These are phyloP conservation scores for Spatholobus suberectus DNA, from an alignment of 306 rosid genomes.

Conservation along the genomic window DNA sequence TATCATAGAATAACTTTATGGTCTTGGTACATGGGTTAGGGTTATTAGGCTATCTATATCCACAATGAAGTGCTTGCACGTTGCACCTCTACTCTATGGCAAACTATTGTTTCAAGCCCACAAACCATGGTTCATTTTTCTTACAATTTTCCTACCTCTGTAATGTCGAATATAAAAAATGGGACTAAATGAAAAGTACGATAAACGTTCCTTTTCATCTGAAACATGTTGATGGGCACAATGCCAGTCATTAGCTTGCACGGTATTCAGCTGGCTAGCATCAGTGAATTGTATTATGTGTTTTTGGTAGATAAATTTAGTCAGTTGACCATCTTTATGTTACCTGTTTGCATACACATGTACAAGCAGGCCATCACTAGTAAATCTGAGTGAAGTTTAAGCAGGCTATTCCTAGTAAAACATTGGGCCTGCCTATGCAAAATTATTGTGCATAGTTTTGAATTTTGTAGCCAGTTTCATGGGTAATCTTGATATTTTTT, in stretches of 20 bases:
- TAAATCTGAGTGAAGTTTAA: slow-evolving; percentile 17
- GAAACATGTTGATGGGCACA: background rate
- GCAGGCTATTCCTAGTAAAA: slow-evolving; percentile 16
- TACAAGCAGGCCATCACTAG: slow-evolving; percentile 22
- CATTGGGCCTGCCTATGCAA: slow-evolving; percentile 8
- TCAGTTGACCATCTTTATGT: slow-evolving; percentile 12
- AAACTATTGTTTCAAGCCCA: slow-evolving; percentile 10
- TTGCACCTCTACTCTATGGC: background rate
- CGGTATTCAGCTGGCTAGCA: slow-evolving; percentile 16
- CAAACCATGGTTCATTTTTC: background rate
- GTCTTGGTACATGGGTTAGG: background rate
- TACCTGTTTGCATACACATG: slow-evolving; percentile 2
- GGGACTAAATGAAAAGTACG: slow-evolving; percentile 16
- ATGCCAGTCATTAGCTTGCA: slow-evolving; percentile 2
- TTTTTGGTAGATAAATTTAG: background rate
- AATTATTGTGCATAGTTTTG: slow-evolving; percentile 25
- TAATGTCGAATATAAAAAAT: background rate
- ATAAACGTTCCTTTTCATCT: background rate
- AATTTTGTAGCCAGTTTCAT: slow-evolving; percentile 20
- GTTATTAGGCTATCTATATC: slow-evolving; percentile 17
- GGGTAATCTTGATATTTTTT: slow-evolving; percentile 32
- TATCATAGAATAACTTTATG: background rate
- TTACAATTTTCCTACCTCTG: background rate
- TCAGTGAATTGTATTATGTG: slow-evolving; percentile 4
- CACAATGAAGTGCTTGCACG: slow-evolving; percentile 27